A percentile compares a stretch with the other conserved stretches of the same genome.
These are phyloP conservation scores for Coniochaeta prunicola DNA, from an alignment of 2,329 filamentous ascomycete species.

Conservation along the genomic window DNA sequence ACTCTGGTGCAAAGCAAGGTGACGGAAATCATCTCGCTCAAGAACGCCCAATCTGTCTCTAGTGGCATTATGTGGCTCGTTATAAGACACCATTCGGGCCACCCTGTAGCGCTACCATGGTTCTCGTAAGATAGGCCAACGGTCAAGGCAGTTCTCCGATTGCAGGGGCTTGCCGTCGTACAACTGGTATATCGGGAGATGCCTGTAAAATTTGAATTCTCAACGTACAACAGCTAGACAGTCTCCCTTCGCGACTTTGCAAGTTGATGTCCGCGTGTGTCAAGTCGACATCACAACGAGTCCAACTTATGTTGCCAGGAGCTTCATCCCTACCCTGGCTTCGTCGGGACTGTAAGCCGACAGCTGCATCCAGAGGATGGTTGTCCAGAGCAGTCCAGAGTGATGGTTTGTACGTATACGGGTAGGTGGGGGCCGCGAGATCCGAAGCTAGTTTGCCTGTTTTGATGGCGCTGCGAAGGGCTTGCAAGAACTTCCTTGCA, in stretches of 20 bases:
- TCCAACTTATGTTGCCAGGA: not conserved
- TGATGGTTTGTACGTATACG: not conserved
- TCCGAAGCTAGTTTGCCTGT: not conserved
- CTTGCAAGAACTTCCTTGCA: too few relatives aligned
- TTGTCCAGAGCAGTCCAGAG: too few relatives aligned
- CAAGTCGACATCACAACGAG: not conserved
- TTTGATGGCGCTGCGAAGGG: not conserved
- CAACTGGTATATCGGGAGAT: not conserved
- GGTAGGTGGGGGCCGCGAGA: not conserved
- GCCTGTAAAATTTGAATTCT: not conserved
- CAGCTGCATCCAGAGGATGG: not conserved
- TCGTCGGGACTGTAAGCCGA: not conserved
- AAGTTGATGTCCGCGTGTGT: not conserved
- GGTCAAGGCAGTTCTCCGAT: not conserved
- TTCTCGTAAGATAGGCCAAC: not conserved
- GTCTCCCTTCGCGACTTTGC: not conserved
- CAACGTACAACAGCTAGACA: not conserved
- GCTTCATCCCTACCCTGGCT: not conserved
- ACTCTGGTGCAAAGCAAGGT: not conserved
- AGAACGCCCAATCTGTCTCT: not conserved
- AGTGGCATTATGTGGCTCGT: not conserved
- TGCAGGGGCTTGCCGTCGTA: not conserved
- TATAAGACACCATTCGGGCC: not conserved
- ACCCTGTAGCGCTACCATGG: not conserved
- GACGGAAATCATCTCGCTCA: slow-evolving; percentile 1